Evolutionary conservation across 1,284 basidiomycete species (phyloP).

Genomic region (Fomitiporia mediterranea): DNA sequence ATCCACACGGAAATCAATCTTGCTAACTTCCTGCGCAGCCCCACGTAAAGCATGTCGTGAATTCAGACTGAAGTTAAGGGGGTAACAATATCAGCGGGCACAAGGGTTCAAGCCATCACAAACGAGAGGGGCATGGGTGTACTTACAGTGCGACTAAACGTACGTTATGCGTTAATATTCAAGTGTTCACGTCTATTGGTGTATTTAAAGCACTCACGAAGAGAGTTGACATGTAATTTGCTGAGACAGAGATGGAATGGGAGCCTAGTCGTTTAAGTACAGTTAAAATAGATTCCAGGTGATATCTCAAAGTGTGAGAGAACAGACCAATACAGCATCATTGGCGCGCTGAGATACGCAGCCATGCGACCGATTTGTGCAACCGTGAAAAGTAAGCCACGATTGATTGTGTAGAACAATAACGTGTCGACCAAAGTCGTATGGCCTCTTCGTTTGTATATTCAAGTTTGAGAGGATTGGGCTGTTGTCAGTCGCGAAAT

Average conservation of each 20-base stretch:
- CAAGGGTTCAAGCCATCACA: not conserved
- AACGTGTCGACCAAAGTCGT: slow-evolving; percentile 4
- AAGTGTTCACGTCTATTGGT: not conserved
- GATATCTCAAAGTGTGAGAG: not conserved
- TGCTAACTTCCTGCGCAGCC: slow-evolving; percentile 4
- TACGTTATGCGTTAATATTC: not conserved
- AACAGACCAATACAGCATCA: slow-evolving; percentile 8
- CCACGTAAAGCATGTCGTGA: slow-evolving; percentile 2
- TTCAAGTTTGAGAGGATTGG: not conserved
- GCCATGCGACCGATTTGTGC: slow-evolving; percentile 7
- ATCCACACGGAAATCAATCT: slow-evolving; percentile 1
- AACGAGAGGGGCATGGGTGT: too few relatives aligned
- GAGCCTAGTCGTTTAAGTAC: slow-evolving; percentile 3
- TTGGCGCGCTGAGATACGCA: not conserved
- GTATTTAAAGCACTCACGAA: slow-evolving; percentile 1
- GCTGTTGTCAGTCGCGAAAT: not conserved
- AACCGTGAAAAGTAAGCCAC: slow-evolving; percentile 10
- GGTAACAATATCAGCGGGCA: too few relatives aligned
- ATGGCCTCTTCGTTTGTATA: not conserved
- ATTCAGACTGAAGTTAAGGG: slow-evolving; percentile 12
- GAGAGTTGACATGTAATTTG: slow-evolving; percentile 14
- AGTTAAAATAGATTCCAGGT: not conserved
- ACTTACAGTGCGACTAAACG: slow-evolving; percentile 9
- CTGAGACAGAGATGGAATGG: slow-evolving; percentile 14
- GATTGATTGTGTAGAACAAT: slow-evolving; percentile 10